Evolutionary conservation across 2,329 filamentous ascomycete species (phyloP), one percentile per base, ranked within the genome.

Genomic region (Verticillium nonalfalfae): DNA sequence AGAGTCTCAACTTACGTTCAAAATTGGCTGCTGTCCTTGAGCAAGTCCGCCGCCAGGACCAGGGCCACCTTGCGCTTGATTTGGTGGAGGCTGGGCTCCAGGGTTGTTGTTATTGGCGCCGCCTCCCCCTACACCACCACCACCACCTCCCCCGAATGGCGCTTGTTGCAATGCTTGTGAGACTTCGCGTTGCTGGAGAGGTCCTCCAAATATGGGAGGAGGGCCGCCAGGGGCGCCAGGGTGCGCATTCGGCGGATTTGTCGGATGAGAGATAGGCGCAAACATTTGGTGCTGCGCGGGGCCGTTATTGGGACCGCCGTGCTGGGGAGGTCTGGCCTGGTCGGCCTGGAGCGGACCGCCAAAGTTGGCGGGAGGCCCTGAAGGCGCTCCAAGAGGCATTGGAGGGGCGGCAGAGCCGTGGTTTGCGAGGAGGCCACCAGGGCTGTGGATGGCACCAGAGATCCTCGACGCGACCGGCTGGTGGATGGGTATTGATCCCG

Each of bases 381-480:
- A 73, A n/a, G 82, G 78, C 45, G 76, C 81, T 62, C 82, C 81
- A 54, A 84, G 74, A 57, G 81, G 76, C 57, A 82, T 82, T 40
- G 81, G 74, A 34, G 83, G 79, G 40, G 80, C 78, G 38, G 83
- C 83, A 38, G 84, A 82, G 59, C 87, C 86, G 68, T 92, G 86
- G 66, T 88, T 91, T 9, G 89, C 85, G 45, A 98, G 85, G 39
- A 98, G 82, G 9, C 94, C 94, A 67, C 95, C 94, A 1, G 94
- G 94, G 56, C 93, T 96, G 72, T 97, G 94, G 61, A 97, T 96
- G 59, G 91, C 90, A 65, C 88, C 90, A 61, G 89, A 78, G 65
- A 92, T 81, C 75, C 93, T 81, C 71, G 93, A 87, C 64, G 94
- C 94, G 62, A 97, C 93, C 5, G 94, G 94, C 74, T 98, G 94